Evolutionary conservation across 805 yeast species (phyloP).

Genomic region (Cyberlindnera petersonii): DNA sequence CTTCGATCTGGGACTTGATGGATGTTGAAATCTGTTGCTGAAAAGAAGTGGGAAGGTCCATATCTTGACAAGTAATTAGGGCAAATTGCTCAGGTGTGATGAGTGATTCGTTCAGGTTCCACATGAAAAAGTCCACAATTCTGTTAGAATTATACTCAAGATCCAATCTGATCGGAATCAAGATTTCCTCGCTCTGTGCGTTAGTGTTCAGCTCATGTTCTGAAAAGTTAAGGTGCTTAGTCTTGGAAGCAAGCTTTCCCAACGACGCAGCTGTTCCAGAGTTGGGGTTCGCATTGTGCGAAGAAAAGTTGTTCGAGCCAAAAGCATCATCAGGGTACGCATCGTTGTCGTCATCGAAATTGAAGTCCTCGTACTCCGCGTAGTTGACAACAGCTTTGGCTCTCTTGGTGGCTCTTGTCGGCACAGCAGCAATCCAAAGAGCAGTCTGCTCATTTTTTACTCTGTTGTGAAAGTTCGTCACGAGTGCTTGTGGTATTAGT

Average conservation of each 20-base stretch:
- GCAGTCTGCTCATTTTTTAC: conserved; percentile 72
- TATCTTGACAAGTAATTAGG: conserved; percentile 69
- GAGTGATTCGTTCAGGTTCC: conserved; percentile 83
- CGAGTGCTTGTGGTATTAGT: conserved; percentile 67
- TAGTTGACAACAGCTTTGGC: conserved; percentile 69
- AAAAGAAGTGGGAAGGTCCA: conserved; percentile 68
- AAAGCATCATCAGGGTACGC: conserved; percentile 21
- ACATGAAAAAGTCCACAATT: conserved; percentile 81
- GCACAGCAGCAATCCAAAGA: conserved; percentile 65
- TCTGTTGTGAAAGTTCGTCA: conserved; percentile 71
- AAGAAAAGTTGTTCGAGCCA: conserved; percentile 2
- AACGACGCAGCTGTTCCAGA: conserved; percentile 3
- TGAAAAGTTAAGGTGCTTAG: conserved; percentile 25
- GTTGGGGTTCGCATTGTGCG: conserved; percentile 1
- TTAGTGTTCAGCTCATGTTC: conserved; percentile 25
- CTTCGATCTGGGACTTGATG: conserved; percentile 78
- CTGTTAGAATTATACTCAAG: conserved; percentile 83
- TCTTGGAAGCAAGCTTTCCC: conserved; percentile 23
- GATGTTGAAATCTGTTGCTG: conserved; percentile 64
- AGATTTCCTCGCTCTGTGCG: conserved; percentile 53
- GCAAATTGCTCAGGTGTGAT: conserved; percentile 91
- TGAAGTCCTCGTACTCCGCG: conserved; percentile 75
- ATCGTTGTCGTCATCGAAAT: conserved; percentile 50
- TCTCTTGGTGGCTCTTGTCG: conserved; percentile 74
- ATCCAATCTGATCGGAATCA: conserved; percentile 84